Base-by-base conservation (phyloP, 2,329 filamentous ascomycete genomes). In the Tothia fuscella region DNA sequence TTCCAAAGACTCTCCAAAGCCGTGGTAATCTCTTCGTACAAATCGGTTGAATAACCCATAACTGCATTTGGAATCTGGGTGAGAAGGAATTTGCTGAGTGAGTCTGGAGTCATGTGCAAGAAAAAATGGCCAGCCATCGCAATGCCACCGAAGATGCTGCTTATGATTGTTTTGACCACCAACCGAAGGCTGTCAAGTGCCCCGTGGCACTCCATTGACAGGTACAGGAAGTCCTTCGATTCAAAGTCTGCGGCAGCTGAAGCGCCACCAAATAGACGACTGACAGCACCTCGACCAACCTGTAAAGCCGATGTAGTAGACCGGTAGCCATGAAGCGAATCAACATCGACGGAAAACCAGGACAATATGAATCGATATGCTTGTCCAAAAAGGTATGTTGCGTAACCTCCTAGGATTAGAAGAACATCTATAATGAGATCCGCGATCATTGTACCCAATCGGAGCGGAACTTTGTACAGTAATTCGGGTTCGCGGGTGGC, bases 391-490 rank as follows among this genome's bases (percentile, higher is more conserved):
- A 21, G 14, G 28, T 28, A 43, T 2, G 33, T 29, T n/a, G 38
- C 17, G 14, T 43, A 54, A 5, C 80, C 82, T 16, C 76, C 64
- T 24, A 76, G 53, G 29, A 83, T 72, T n/a, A 91, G 70, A 3
- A 72, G 70, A 4, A 76, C 63, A 55, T 96, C 89, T 47, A 93
- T 81, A 22, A 87, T 59, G 33, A 93, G 69, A 52, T 87, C 87
- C n/a, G 82, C 82, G 30, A 79, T 58, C 42, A 77, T 74, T 32
- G 88, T 83, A 7, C 87, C 56, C 30, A 87, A 69, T 36, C 77
- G 76, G 17, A 93, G 65, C 3, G 89, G 78, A 12, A 86, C 72
- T 56, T 76, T 77, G 47, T 82, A 55, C 38, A 77, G 57, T 22
- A 78, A 65, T n/a, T 71, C 66, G 2, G 89, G 89, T 49, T 87